A percentile compares a stretch with the other conserved stretches of the same genome.
Evolutionary conservation across 495 filamentous ascomycete genomes (phyloP).

Genomic region (Lepidopterella palustris): DNA sequence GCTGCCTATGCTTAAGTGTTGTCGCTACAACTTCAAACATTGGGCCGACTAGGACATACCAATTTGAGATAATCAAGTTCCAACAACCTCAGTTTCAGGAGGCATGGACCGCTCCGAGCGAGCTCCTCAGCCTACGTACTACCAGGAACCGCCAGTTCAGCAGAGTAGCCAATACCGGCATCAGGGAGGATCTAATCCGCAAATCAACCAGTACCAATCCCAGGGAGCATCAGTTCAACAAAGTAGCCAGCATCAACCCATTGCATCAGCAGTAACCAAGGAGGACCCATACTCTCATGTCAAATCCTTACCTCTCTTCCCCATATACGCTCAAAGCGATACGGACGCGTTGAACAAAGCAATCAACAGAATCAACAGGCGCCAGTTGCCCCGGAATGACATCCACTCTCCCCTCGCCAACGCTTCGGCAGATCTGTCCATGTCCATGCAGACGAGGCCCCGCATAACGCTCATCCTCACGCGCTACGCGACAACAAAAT

Average conservation of each 20-base stretch:
- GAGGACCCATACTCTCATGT: neutral
- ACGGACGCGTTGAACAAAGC: neutral
- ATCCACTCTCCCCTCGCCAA: neutral
- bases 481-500: neutral
- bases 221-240: neutral
- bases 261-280: neutral
- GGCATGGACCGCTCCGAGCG: neutral
- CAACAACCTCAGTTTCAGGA: neutral
- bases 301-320: neutral
- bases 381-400: neutral
- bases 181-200: too few relatives aligned
- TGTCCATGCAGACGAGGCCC: neutral
- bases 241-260: neutral
- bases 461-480: constrained; percentile 1
- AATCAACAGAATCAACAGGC: neutral
- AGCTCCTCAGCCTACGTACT: neutral
- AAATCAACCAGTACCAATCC: neutral
- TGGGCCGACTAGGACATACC: neutral
- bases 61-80: neutral
- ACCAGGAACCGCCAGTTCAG: neutral
- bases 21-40: too few relatives aligned
- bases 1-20: too few relatives aligned
- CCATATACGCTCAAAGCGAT: neutral
- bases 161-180: too few relatives aligned
- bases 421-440: neutral